Base-by-base conservation (phyloP, 352 stramenopile genomes). In the Phytophthora capsici region DNA sequence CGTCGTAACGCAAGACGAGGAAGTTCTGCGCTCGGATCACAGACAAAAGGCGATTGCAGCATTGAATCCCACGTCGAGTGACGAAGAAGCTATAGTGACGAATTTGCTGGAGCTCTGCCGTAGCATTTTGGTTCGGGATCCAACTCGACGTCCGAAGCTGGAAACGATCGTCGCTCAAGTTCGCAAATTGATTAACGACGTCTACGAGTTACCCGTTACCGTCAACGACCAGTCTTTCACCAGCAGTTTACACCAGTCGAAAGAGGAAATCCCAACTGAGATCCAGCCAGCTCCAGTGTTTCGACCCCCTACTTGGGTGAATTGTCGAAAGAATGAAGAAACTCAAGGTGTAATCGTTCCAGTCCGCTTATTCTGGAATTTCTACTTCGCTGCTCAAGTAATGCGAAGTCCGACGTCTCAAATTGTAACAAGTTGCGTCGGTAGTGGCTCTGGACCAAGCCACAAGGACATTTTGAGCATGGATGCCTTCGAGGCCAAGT, bases 291-390 rank as follows among this genome's bases (percentile, higher is more conserved):
- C 26, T 2, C 22, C 48, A 45, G 14, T 41, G 19, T 34, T 54
- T 54, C 36, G 20, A 14, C 19, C 46, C 6, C 47, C 56, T 59
- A 2, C 19, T 41, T 56, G 37, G 3, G 1, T 17, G 22, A 4
- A n/a, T 14, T 38, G 49, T 40, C 54, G 48, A 17, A 62, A 63
- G 4, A 44, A 38, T 28, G 23, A 25, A 22, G 53, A 70, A 43
- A 38, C 46, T 20, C 45, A 38, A 8, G 48, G 34, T 4, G 47
- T 62, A 16, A 48, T 60, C 22, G 59, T 68, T 6, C 47, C 63
- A 0, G 64, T 60, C 0, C 75, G 77, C 6, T 50, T 90, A 2
- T 88, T 90, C 47, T 86, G 76, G 72, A 90, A 89, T 61, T 73
- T 89, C 12, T 82, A 78, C 50, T 7, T 90, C 13, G 64, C 50